Conservation (phyloP, 129 eudicot species). For the Apium graveolens region DNA sequence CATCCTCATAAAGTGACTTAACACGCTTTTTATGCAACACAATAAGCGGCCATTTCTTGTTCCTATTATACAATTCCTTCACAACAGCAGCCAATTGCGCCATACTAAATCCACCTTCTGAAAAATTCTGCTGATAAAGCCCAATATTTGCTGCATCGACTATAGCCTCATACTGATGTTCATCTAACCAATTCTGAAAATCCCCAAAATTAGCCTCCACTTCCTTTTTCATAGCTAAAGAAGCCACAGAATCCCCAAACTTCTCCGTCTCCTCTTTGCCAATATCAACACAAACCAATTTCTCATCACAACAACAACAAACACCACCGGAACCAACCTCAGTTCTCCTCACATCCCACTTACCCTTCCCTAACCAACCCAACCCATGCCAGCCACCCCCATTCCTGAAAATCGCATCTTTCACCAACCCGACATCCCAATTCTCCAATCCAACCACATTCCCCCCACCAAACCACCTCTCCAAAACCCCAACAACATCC, state of each 20-base stretch:
- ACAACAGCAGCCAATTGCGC: constrained; percentile 90
- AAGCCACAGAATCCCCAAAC: constrained; percentile 68
- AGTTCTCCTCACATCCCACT: constrained; percentile 48
- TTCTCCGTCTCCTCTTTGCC: constrained; percentile 57
- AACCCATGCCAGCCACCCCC: constrained; percentile 99
- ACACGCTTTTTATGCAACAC: constrained; percentile 78
- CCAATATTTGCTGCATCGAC: constrained; percentile 96
- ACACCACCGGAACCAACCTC: constrained; percentile 34
- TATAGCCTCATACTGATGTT: constrained; percentile 59
- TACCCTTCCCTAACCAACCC: constrained; percentile 83
- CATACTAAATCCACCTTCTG: constrained; percentile 89
- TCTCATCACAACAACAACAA: constrained; percentile 53
- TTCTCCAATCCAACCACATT: constrained; percentile 29
- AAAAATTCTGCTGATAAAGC: constrained; percentile 86
- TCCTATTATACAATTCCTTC: constrained; percentile 55
- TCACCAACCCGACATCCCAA: constrained; percentile 40
- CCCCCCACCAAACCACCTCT: constrained; percentile 62
- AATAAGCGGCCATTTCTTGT: constrained; percentile 84
- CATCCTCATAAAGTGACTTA: constrained; percentile 53
- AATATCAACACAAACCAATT: constrained; percentile 80
- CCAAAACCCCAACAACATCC: constrained; percentile 36
- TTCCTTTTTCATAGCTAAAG: constrained; percentile 69
- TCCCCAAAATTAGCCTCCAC: constrained; percentile 56
- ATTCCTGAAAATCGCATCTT: constrained; percentile 44
- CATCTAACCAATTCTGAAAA: constrained; percentile 82